Percentiles rank a stretch among this genome's conserved stretches.
phyloP scores from a whole-genome alignment of 1,284 basidiomycete species.

The Pholiota adiposa region DNA sequence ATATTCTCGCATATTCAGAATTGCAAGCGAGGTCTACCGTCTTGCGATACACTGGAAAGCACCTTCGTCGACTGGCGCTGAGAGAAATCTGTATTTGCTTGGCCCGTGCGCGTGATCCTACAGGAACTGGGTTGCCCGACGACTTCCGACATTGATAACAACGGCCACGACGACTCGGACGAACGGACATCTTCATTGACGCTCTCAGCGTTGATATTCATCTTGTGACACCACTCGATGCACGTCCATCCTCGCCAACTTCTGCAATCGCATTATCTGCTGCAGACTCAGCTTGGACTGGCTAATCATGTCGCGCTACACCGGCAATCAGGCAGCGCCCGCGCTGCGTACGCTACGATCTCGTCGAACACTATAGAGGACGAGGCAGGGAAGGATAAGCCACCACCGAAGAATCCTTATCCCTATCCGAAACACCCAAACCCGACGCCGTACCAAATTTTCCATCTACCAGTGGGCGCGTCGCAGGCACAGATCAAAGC shows the following conservation, averaged over 20 bases:
- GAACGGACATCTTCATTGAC: background rate
- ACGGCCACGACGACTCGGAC: background rate
- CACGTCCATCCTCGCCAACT: background rate
- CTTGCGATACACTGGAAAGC: too few relatives aligned
- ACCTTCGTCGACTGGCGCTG: too few relatives aligned
- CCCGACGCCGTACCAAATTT: slow-evolving; percentile 72
- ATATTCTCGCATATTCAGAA: too few relatives aligned
- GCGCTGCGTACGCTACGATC: background rate
- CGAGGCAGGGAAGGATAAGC: background rate
- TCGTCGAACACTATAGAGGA: background rate
- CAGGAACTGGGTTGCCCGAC: background rate
- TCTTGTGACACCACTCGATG: background rate
- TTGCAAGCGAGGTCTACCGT: too few relatives aligned
- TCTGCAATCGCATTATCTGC: background rate
- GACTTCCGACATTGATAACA: background rate
- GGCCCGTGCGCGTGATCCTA: background rate
- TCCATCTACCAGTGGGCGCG: slow-evolving; percentile 62
- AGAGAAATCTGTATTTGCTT: background rate
- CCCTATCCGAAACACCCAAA: slow-evolving; percentile 58
- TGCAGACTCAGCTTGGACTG: background rate
- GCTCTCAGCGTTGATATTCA: background rate
- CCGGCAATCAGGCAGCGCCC: background rate
- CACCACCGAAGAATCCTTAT: slow-evolving; percentile 19
- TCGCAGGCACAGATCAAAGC: slow-evolving; percentile 63
- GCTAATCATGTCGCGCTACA: background rate